Percentiles rank a stretch among this genome's conserved stretches.
phyloP scores from a whole-genome alignment of 176 grass and related monocot species.

The Urochloa ruziziensis region DNA sequence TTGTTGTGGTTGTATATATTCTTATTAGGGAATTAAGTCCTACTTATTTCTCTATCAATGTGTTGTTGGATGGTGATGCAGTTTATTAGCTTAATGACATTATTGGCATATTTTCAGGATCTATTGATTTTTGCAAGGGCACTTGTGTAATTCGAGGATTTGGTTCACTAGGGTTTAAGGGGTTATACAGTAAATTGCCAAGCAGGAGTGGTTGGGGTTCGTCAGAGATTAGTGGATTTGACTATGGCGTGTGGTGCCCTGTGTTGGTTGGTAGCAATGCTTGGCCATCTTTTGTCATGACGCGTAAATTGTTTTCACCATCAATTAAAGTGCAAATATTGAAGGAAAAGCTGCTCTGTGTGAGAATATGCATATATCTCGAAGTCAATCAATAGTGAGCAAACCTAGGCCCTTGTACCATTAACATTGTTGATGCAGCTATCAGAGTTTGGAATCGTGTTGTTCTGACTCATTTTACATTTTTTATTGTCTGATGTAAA shows the following conservation, averaged over 20 bases:
- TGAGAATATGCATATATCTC: not conserved
- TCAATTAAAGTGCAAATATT: not conserved
- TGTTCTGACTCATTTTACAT: not conserved
- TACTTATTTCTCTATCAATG: too few species aligned
- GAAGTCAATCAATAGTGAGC: too few species aligned
- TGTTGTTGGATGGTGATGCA: too few species aligned
- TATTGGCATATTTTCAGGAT: too few species aligned
- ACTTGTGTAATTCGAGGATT: not conserved
- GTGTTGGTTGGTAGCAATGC: not conserved
- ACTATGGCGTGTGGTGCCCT: too few species aligned
- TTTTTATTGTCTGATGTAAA: not conserved
- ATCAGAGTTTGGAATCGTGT: too few species aligned
- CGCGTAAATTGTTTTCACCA: too few species aligned
- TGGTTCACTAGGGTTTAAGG: conserved; percentile 21
- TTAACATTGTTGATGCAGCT: not conserved
- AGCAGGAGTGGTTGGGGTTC: not conserved
- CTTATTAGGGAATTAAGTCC: too few species aligned
- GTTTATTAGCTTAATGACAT: too few species aligned
- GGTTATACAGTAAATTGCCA: not conserved
- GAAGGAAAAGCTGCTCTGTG: not conserved
- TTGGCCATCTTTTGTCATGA: too few species aligned
- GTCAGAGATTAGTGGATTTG: not conserved
- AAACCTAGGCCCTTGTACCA: too few species aligned
- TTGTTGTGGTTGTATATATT: too few species aligned
- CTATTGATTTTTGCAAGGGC: not conserved